phyloP scores from a whole-genome alignment of 164 flowering plant genomes.

The Tetracentron sinense region DNA sequence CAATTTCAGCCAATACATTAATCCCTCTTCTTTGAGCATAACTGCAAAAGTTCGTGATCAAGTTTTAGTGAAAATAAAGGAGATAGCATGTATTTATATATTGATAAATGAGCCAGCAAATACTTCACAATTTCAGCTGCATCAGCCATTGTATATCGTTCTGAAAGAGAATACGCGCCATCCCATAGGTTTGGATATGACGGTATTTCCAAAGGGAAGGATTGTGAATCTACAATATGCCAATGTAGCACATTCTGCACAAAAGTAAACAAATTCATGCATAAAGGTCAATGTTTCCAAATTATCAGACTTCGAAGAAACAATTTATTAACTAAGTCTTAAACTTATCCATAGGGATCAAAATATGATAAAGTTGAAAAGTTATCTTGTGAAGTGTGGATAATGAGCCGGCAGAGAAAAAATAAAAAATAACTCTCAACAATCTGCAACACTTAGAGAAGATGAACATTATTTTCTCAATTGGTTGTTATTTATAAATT shows the following conservation, averaged over 20 bases:
- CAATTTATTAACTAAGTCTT: background rate
- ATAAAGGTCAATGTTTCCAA: background rate
- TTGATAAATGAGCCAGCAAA: conserved; percentile 10
- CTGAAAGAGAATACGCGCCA: conserved; percentile 70
- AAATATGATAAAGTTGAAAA: background rate
- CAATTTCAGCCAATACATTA: conserved; percentile 79
- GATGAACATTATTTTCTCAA: no score
- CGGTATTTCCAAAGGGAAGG: conserved; percentile 90
- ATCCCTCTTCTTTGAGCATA: conserved; percentile 74
- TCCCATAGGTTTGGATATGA: conserved; percentile 86
- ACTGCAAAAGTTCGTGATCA: conserved; percentile 31
- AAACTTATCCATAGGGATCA: background rate
- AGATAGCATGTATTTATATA: background rate
- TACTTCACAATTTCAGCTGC: conserved; percentile 77
- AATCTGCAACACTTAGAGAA: no score
- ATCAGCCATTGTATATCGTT: conserved; percentile 75
- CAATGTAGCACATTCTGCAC: conserved; percentile 88
- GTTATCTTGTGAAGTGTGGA: no score
- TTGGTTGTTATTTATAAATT: no score
- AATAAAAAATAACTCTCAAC: no score
- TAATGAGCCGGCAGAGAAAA: no score
- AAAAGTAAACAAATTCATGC: conserved; percentile 5
- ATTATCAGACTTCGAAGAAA: background rate
- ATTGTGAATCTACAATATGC: conserved; percentile 89
- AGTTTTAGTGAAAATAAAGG: conserved; percentile 6